These are phyloP conservation scores for Mycena rosella DNA, from an alignment of 768 basidiomycete genomes.

Conservation along the genomic window DNA sequence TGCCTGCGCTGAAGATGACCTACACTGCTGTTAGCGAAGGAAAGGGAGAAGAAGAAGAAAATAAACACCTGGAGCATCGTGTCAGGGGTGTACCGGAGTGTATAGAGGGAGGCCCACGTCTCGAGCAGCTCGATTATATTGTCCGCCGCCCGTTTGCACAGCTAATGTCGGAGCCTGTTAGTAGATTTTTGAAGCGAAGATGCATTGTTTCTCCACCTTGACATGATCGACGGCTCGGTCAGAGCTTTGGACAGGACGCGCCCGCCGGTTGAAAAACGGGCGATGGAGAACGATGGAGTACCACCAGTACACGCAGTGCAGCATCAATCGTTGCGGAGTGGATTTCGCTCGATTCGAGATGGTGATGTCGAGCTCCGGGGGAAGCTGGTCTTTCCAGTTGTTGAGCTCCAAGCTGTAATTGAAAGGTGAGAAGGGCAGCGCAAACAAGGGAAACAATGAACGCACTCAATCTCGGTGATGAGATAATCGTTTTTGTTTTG, in stretches of 20 bases:
- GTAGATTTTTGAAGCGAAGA: too few relatives aligned
- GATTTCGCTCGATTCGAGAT: conserved; percentile 39
- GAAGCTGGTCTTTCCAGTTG: conserved; percentile 41
- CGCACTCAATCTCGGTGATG: conserved; percentile 39
- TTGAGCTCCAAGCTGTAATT: conserved; percentile 32
- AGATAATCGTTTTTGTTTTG: conserved; percentile 28
- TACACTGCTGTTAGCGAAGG: too few relatives aligned
- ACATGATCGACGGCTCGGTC: conserved; percentile 33
- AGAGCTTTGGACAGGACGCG: conserved; percentile 2
- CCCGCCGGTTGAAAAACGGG: conserved; percentile 40
- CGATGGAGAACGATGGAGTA: conserved; percentile 53
- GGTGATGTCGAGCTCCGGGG: conserved; percentile 46
- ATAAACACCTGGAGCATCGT: conserved; percentile 46
- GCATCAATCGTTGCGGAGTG: conserved; percentile 47
- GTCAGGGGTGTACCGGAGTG: conserved; percentile 51
- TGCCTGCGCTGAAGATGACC: conserved; percentile 53
- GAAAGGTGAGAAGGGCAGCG: not conserved
- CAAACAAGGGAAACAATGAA: not conserved
- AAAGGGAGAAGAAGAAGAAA: too few relatives aligned
- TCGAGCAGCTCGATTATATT: conserved; percentile 49
- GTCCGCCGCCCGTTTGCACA: conserved; percentile 51
- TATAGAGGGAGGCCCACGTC: conserved; percentile 50
- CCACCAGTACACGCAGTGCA: conserved; percentile 54
- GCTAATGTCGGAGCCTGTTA: conserved; percentile 31
- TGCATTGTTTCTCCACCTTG: conserved; percentile 21